Percentiles rank a stretch among this genome's conserved stretches.
Evolutionary conservation across 371 early-diverging fungal genomes (phyloP).

Genomic region (Syncephalastrum sp.): DNA sequence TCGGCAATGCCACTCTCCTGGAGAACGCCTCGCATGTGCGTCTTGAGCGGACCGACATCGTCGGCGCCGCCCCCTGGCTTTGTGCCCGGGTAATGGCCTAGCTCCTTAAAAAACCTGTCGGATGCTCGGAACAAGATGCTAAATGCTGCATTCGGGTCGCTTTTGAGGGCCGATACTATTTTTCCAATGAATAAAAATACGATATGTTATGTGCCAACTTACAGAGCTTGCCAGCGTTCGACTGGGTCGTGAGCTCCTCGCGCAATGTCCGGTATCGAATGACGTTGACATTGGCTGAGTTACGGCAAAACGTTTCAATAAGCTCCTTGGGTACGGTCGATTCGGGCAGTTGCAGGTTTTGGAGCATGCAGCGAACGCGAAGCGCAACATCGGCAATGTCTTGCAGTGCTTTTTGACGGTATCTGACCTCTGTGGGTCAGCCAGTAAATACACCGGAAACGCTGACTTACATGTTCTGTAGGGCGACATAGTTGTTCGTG

Average conservation of each 20-base stretch:
- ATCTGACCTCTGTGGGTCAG: slow-evolving; percentile 36
- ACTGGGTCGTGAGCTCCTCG: slow-evolving; percentile 47
- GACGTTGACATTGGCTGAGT: slow-evolving; percentile 67
- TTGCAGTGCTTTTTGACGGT: slow-evolving; percentile 76
- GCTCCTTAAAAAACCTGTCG: slow-evolving; percentile 60
- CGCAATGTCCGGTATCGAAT: slow-evolving; percentile 62
- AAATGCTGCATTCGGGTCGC: slow-evolving; percentile 56
- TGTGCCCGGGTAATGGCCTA: slow-evolving; percentile 53
- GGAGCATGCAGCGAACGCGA: slow-evolving; percentile 53
- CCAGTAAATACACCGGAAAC: not conserved
- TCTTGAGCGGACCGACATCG: slow-evolving; percentile 34
- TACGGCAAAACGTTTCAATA: slow-evolving; percentile 84
- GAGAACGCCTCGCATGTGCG: slow-evolving; percentile 8
- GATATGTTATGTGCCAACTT: slow-evolving; percentile 5
- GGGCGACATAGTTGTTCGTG: slow-evolving; percentile 75
- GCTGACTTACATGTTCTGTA: slow-evolving; percentile 75
- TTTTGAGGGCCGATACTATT: slow-evolving; percentile 55
- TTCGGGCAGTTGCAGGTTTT: slow-evolving; percentile 40
- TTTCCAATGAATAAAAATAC: not conserved
- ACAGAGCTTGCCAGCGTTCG: slow-evolving; percentile 53
- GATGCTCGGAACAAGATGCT: slow-evolving; percentile 77
- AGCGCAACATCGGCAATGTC: slow-evolving; percentile 63
- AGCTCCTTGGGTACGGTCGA: slow-evolving; percentile 66
- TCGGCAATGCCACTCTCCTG: slow-evolving; percentile 13
- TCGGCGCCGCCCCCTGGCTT: slow-evolving; percentile 27